phyloP scores from a whole-genome alignment of 2,329 filamentous ascomycete species.

The Ophiocordyceps camponoti-saundersi region DNA sequence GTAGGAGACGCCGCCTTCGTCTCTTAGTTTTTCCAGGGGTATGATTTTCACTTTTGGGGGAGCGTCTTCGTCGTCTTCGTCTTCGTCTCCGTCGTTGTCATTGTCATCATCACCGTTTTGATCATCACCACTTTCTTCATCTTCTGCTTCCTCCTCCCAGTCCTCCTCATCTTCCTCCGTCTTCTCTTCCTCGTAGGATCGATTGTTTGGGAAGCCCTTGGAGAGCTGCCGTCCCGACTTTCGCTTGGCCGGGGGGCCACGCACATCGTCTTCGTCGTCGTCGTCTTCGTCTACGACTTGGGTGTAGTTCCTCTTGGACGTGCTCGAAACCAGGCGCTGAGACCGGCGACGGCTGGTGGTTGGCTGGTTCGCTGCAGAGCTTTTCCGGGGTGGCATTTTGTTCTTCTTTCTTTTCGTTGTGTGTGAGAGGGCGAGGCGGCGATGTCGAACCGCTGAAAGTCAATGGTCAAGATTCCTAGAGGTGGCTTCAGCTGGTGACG shows the following conservation, averaged over 20 bases:
- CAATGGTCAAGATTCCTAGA: too few species aligned
- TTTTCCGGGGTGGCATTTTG: conserved; percentile 25
- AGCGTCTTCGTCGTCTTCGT: conserved; percentile 20
- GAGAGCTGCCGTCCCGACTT: too few species aligned
- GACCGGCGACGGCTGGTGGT: conserved; percentile 26
- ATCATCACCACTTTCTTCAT: neutral
- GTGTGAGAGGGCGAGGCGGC: too few species aligned
- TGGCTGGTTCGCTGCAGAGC: conserved; percentile 10
- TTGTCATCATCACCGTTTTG: conserved; percentile 5
- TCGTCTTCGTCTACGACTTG: too few species aligned
- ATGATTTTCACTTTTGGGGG: conserved; percentile 17
- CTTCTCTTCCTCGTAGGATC: neutral
- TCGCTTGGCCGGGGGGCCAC: neutral
- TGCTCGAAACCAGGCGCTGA: conserved; percentile 22
- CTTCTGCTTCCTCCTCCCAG: conserved; percentile 8
- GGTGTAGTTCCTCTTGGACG: conserved; percentile 34
- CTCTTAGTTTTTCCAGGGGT: conserved; percentile 18
- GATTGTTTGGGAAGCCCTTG: too few species aligned
- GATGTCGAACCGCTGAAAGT: too few species aligned
- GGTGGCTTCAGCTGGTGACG: too few species aligned
- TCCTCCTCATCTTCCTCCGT: conserved; percentile 2
- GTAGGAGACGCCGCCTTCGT: conserved; percentile 23
- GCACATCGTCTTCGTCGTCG: conserved; percentile 11
- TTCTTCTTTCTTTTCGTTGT: neutral
- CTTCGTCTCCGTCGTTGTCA: conserved; percentile 13